These are phyloP conservation scores for Cyclanthera cordifolia DNA, from an alignment of 306 rosid genomes.

Conservation along the genomic window DNA sequence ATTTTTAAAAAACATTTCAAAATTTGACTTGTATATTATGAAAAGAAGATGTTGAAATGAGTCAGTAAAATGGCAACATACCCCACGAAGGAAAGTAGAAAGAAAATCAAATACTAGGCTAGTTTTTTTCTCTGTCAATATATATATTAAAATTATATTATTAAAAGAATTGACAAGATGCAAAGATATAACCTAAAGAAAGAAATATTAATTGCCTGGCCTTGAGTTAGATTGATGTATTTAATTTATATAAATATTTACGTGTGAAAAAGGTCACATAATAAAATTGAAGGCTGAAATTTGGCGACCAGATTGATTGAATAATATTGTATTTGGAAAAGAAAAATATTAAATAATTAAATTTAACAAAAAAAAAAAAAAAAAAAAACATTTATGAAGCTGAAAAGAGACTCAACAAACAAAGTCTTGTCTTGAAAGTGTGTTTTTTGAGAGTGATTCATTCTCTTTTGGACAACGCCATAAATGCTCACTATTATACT, in stretches of 20 bases:
- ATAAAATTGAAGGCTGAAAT: conserved; percentile 8
- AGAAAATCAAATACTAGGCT: background rate
- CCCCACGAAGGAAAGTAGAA: background rate
- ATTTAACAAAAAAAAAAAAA: no score
- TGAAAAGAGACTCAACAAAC: conserved; percentile 7
- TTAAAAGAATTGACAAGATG: background rate
- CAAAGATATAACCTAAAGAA: background rate
- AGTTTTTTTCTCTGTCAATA: background rate
- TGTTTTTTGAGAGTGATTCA: conserved; percentile 6
- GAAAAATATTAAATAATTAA: no score
- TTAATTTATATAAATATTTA: background rate
- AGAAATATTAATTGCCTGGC: background rate
- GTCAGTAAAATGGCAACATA: background rate
- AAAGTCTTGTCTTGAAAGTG: conserved; percentile 11
- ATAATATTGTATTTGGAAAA: background rate
- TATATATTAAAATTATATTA: background rate
- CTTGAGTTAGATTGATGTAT: background rate
- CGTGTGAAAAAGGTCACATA: conserved; percentile 10
- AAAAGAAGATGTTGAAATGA: background rate
- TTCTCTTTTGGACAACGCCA: conserved; percentile 11
- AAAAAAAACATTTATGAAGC: background rate
- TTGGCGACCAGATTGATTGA: conserved; percentile 13
- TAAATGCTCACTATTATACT: conserved; percentile 3
- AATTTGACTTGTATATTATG: no score
- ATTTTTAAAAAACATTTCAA: no score